Conservation (phyloP, 208 protist genomes). For the Leptomonas seymouri region DNA sequence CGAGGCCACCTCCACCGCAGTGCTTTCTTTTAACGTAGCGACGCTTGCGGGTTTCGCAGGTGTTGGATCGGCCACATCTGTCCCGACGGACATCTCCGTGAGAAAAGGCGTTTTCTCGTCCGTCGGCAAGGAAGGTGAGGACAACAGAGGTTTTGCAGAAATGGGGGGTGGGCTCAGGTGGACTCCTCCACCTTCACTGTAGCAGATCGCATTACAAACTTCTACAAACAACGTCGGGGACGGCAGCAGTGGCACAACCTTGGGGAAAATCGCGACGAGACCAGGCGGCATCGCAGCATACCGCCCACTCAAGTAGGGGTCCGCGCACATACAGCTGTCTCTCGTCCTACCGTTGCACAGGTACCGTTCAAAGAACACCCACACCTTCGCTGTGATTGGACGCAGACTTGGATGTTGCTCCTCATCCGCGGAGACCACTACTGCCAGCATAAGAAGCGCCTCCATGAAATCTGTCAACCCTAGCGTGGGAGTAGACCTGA, state of each 20-base stretch:
- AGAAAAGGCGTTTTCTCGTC: slow-evolving; percentile 16
- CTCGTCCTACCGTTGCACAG: slow-evolving; percentile 39
- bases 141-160: background rate
- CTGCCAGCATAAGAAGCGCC: slow-evolving; percentile 76
- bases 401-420: slow-evolving; percentile 48
- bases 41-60: background rate
- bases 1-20: slow-evolving; percentile 15
- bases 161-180: background rate
- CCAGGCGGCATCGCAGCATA: slow-evolving; percentile 33
- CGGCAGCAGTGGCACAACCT: slow-evolving; percentile 17
- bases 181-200: background rate
- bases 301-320: slow-evolving; percentile 31
- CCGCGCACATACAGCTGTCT: slow-evolving; percentile 27
- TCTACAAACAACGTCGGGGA: slow-evolving; percentile 25
- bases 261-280: slow-evolving; percentile 23
- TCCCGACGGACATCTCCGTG: slow-evolving; percentile 13
- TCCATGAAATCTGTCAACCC: slow-evolving; percentile 82
- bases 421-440: slow-evolving; percentile 82
- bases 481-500: slow-evolving; percentile 23
- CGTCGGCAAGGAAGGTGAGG: background rate
- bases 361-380: slow-evolving; percentile 72
- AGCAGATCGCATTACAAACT: slow-evolving; percentile 22
- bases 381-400: slow-evolving; percentile 82
- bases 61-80: background rate
- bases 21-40: background rate